Evolutionary conservation across 2,329 filamentous ascomycete genomes (phyloP).

Genomic region (Mariannaea elegans): DNA sequence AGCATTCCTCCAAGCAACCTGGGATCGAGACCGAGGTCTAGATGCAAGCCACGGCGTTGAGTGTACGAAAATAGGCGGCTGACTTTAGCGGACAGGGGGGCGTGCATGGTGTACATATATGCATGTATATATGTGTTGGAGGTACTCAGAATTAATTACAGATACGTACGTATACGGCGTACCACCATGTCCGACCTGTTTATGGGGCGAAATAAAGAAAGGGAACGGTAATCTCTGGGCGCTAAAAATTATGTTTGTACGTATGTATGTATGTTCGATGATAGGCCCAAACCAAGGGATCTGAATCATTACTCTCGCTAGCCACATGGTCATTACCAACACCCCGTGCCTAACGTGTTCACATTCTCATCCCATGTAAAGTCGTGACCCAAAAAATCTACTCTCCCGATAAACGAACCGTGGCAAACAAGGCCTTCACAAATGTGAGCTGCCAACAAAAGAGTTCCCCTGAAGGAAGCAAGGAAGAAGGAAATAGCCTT

Average conservation of each 20-base stretch:
- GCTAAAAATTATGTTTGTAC: neutral
- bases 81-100: neutral
- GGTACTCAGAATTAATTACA: no score
- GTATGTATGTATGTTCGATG: neutral
- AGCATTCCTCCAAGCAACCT: conserved; percentile 65
- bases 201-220: neutral
- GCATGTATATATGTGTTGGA: no score
- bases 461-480: neutral
- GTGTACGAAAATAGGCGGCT: neutral
- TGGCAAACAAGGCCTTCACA: neutral
- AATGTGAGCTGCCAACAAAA: neutral
- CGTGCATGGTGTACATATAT: neutral
- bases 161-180: no score
- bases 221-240: neutral
- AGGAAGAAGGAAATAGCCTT: neutral
- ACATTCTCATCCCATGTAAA: conserved; percentile 5
- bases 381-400: conserved; percentile 15
- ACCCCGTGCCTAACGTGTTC: conserved; percentile 4
- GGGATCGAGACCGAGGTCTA: conserved; percentile 77
- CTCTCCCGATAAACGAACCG: neutral
- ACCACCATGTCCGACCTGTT: no score
- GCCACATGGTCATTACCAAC: conserved; percentile 22
- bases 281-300: conserved; percentile 24
- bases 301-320: conserved; percentile 33
- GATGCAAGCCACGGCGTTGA: conserved; percentile 34